Evolutionary conservation across 2,329 filamentous ascomycete genomes (phyloP), one percentile per base, ranked within the genome.

Genomic region (Ophiostoma australiae): DNA sequence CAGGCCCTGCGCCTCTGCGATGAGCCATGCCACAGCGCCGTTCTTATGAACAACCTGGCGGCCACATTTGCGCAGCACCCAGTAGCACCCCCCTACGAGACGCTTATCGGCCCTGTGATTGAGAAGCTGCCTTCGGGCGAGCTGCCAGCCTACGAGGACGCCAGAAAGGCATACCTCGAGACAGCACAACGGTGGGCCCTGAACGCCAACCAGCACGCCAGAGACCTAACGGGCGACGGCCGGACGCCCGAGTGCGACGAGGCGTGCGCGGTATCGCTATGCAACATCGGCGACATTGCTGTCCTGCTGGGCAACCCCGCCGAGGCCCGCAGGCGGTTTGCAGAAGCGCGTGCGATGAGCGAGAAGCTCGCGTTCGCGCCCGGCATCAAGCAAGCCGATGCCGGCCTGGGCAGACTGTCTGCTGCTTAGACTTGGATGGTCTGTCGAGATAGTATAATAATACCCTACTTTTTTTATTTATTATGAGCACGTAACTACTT

Each of bases 21-120:
- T 31, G 81, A 82, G 35, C 85, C 84, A 39, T 97, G 94, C 78
- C 93, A 97, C 78, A 89, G 90, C 69, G 90, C 92, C 37, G 85
- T 94, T 17, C 83, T 97, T 77, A 96, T 94, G 91, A 94, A 93
- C 82, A 94, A 94, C 78, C 84, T 94, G 72, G 87, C 91, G 8
- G 88, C 87, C 48, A 89, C 88, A 66, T 87, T 94, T 73, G 90
- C 89, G 2, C 91, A 92, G 78, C 90, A 89, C 73, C 85, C 85
- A 10, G 75, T 84, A 69, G 79, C 77, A 48, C 74, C 74, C 11
- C 74, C 78, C 4, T 78, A 76, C 63, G 77, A 77, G 27, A 79
- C 77, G 70, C 81, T 74, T 73, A 77, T 74, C 11, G 76, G 72
- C 3, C 52, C 73, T 1, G 44, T 73, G 13, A 17, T 73, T 0